Conservation (phyloP, 2,329 filamentous ascomycete species). For the Colletotrichum sp. region DNA sequence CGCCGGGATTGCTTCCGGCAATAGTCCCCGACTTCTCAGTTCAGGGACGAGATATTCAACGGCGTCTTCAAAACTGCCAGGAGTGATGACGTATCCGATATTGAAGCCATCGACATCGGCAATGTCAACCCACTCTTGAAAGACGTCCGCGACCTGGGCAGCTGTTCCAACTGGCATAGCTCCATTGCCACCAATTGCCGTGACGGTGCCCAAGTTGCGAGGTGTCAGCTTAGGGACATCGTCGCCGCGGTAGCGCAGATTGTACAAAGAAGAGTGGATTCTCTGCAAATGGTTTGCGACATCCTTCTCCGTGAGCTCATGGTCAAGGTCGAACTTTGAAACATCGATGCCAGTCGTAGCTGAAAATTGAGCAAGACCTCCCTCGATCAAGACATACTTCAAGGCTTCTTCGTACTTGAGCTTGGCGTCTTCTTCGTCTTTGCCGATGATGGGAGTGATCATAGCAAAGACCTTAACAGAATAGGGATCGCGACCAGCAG, state of each 20-base stretch:
- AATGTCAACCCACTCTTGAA: constrained; percentile 47
- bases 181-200: constrained; percentile 44
- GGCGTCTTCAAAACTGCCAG: constrained; percentile 38
- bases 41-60: constrained; percentile 34
- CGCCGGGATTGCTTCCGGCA: background rate
- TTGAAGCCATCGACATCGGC: constrained; percentile 48
- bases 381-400: constrained; percentile 57
- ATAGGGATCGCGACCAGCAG: constrained; percentile 58
- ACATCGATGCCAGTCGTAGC: constrained; percentile 67
- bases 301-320: constrained; percentile 61
- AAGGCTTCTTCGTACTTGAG: constrained; percentile 55
- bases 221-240: constrained; percentile 47
- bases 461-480: constrained; percentile 62
- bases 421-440: constrained; percentile 56
- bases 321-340: constrained; percentile 59
- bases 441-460: constrained; percentile 53
- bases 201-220: constrained; percentile 42
- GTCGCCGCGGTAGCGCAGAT: constrained; percentile 52
- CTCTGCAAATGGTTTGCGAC: constrained; percentile 54
- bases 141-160: constrained; percentile 45
- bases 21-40: constrained; percentile 27
- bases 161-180: constrained; percentile 41
- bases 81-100: constrained; percentile 46
- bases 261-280: constrained; percentile 52
- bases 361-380: constrained; percentile 59